Evolutionary conservation across 768 basidiomycete species (phyloP).

Genomic region (Pilatotrama ljubarskyi): DNA sequence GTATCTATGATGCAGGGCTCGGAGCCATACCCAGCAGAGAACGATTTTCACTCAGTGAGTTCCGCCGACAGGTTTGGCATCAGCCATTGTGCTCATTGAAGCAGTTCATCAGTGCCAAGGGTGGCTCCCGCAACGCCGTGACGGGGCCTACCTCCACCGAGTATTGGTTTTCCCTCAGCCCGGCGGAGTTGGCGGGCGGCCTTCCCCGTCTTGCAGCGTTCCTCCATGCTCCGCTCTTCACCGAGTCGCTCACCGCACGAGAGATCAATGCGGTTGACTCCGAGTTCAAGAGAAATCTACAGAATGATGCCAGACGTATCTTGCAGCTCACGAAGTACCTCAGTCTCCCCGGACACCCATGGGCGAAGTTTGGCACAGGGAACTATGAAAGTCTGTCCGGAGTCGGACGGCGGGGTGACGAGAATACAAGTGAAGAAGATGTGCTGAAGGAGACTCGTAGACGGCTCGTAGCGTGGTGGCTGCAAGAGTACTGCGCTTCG

Average conservation of each 20-base stretch:
- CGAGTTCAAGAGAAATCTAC: constrained; percentile 56
- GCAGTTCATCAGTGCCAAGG: constrained; percentile 37
- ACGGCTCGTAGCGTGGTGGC: constrained; percentile 40
- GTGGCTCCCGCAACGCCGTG: constrained; percentile 53
- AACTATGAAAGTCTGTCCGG: constrained; percentile 37
- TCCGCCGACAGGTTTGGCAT: background rate
- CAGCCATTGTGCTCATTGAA: background rate
- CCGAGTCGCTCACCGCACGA: constrained; percentile 40
- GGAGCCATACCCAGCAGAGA: constrained; percentile 44
- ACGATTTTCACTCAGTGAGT: constrained; percentile 43
- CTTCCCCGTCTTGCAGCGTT: constrained; percentile 45
- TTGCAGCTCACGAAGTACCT: constrained; percentile 52
- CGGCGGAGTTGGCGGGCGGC: constrained; percentile 31
- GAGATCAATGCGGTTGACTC: constrained; percentile 59
- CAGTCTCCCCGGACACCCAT: constrained; percentile 40
- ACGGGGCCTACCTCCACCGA: constrained; percentile 51
- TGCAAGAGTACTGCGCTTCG: constrained; percentile 37
- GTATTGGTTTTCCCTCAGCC: constrained; percentile 38
- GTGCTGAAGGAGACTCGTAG: constrained; percentile 36
- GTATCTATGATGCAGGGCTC: constrained; percentile 25
- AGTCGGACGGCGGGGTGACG: background rate
- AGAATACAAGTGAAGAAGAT: constrained; percentile 40
- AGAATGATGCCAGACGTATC: constrained; percentile 47
- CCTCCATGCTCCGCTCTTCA: constrained; percentile 54
- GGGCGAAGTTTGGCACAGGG: constrained; percentile 50